Base-by-base conservation (phyloP, 2,329 filamentous ascomycete genomes). In the Fusarium nelsonii region DNA sequence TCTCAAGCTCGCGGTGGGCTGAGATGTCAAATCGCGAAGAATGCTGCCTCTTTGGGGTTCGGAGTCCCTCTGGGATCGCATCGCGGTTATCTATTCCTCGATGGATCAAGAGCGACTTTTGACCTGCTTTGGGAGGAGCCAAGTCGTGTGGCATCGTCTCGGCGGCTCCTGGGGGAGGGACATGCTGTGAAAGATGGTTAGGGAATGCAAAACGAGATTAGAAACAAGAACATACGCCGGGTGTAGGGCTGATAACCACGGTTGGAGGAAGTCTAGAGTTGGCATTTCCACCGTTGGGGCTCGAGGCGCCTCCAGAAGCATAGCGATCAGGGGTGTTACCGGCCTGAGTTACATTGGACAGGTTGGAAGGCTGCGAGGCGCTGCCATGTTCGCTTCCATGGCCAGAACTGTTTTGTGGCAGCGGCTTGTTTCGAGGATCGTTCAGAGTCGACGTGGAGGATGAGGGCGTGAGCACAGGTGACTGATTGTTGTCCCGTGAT, bases 121-220 rank as follows among this genome's bases (percentile, higher is more conserved):
- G 88, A 56, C 93, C 93, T 43, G 92, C 91, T 81, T 97, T 97
- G 18, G 96, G 96, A 55, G 96, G 96, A 32, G 94, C 93, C 62
- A 99, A 90, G 78, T 99, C 96, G 76, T 97, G 93, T 53, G 96
- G 96, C 95, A 99, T 98, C 8, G 95, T 97, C 83, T 99, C 96
- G 69, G 94, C 92, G 60, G 94, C 91, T 72, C 96, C 96, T 48
- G 96, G 96, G 66, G 94, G 94, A 51, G 96, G 94, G 44, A 96
- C 85, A 82, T 99, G 96, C 94, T 81, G 28, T 30, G 32, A 15
- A 12, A 48, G 36, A 46, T 34, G 28, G 53, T 74, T 46, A 74
- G 70, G 44, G 28, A 10, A 23, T 39, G 34, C 32, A 18, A n/a
- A 18, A 26, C n/a, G 9, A 15, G 52, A 49, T 53, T 18, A 50